phyloP scores from a whole-genome alignment of 2,329 filamentous ascomycete species.

The Zopfia rhizophila region DNA sequence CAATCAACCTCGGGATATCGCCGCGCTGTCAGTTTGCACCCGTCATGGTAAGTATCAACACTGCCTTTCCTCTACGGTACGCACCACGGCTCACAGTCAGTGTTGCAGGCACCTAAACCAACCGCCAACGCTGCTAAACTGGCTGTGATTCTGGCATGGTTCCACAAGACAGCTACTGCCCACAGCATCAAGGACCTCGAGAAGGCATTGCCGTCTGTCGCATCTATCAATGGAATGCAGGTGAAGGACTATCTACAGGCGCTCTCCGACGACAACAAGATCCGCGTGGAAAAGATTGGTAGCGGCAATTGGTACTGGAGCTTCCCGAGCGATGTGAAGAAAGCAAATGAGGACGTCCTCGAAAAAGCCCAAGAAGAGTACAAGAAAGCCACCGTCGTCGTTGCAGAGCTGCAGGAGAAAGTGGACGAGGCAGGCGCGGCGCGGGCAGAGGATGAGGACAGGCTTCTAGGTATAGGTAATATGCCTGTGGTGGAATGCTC shows the following conservation, averaged over 20 bases:
- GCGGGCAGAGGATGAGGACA: constrained; percentile 51
- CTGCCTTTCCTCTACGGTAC: too few relatives aligned
- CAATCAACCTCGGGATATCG: too few relatives aligned
- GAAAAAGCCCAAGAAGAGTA: constrained; percentile 50
- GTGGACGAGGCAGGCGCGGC: constrained; percentile 51
- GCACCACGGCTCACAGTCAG: too few relatives aligned
- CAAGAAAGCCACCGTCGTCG: constrained; percentile 46
- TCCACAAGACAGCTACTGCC: constrained; percentile 68
- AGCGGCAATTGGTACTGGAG: constrained; percentile 79
- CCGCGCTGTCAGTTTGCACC: too few relatives aligned
- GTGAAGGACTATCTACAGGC: constrained; percentile 74
- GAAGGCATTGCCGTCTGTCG: constrained; percentile 69
- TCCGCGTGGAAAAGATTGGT: constrained; percentile 75
- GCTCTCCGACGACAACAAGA: constrained; percentile 69
- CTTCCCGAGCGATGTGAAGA: constrained; percentile 69
- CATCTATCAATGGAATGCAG: constrained; percentile 72
- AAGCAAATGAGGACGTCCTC: constrained; percentile 53
- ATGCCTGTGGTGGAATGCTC: too few relatives aligned
- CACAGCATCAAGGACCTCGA: constrained; percentile 76
- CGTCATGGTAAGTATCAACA: too few relatives aligned
- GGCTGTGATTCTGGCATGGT: constrained; percentile 66
- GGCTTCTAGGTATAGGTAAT: constrained; percentile 45
- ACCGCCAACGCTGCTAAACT: constrained; percentile 68
- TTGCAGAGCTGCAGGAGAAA: constrained; percentile 53
- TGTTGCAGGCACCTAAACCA: constrained; percentile 63